A percentile compares a stretch with the other conserved stretches of the same genome.
These are phyloP conservation scores for Microascus cirrosus DNA, from an alignment of 2,329 filamentous ascomycete genomes.

Conservation along the genomic window DNA sequence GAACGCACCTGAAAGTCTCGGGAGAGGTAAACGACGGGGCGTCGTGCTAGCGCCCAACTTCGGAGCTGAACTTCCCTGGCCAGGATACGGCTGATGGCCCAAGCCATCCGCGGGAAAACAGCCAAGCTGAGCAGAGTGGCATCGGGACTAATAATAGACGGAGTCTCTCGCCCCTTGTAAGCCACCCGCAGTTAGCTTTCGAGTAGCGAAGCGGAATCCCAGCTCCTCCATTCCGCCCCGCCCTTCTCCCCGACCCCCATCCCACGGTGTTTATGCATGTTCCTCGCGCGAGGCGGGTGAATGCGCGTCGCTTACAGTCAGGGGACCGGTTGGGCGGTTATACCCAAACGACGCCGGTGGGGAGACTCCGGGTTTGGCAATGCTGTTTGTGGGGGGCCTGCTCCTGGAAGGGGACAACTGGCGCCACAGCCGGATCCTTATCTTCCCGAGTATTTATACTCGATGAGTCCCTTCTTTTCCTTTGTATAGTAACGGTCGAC, in stretches of 20 bases:
- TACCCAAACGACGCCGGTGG: not conserved
- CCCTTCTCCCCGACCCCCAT: not conserved
- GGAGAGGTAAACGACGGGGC: not conserved
- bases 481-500: not conserved
- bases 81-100: too few relatives aligned
- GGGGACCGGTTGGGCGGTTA: not conserved
- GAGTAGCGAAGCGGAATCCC: too few relatives aligned
- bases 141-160: too few relatives aligned
- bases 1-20: too few relatives aligned
- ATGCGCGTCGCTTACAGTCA: not conserved
- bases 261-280: not conserved
- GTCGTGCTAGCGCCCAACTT: not conserved
- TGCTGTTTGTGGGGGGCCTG: not conserved
- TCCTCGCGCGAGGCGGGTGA: not conserved
- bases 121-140: too few relatives aligned
- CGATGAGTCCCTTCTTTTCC: not conserved
- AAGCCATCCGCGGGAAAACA: too few relatives aligned
- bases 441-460: not conserved
- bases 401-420: not conserved
- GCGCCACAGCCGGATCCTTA: not conserved
- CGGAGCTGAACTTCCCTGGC: not conserved
- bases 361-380: not conserved
- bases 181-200: too few relatives aligned
- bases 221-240: too few relatives aligned
- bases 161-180: too few relatives aligned